These are phyloP conservation scores for Drechslerella coelobrocha DNA, from an alignment of 2,329 filamentous ascomycete species.

Conservation along the genomic window DNA sequence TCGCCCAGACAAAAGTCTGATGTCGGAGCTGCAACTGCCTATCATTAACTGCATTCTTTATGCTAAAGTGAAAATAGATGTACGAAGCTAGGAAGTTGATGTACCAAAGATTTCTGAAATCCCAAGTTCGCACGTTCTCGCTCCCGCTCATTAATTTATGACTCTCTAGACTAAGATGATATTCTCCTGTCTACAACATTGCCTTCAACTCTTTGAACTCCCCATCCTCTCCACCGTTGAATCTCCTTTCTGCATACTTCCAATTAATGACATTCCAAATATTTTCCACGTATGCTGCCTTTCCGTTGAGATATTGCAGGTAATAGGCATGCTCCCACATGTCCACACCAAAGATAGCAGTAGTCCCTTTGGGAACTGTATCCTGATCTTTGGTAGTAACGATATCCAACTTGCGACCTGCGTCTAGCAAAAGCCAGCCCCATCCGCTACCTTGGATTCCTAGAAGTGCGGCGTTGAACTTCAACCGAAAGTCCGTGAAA, in stretches of 20 bases:
- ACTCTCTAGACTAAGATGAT: too few species aligned
- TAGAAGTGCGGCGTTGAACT: constrained; percentile 71
- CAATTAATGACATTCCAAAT: constrained; percentile 83
- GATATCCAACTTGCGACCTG: constrained; percentile 68
- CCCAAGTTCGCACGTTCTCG: too few species aligned
- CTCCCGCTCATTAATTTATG: too few species aligned
- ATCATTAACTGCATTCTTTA: too few species aligned
- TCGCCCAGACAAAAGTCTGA: too few species aligned
- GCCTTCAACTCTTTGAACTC: constrained; percentile 43
- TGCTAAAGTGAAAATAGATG: too few species aligned
- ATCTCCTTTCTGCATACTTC: constrained; percentile 72
- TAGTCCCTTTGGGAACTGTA: constrained; percentile 69
- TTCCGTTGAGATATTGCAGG: constrained; percentile 79
- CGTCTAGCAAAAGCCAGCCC: constrained; percentile 81
- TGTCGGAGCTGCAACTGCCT: too few species aligned
- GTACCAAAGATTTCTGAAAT: too few species aligned
- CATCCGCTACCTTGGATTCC: constrained; percentile 83
- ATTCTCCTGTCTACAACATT: constrained; percentile 22
- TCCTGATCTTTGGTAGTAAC: constrained; percentile 88
- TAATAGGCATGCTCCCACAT: constrained; percentile 95
- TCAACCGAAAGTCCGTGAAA: constrained; percentile 69
- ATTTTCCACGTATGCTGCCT: constrained; percentile 75
- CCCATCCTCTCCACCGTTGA: constrained; percentile 57
- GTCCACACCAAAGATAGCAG: constrained; percentile 79
- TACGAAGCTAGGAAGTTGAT: too few species aligned